Evolutionary conservation across 169 alveolate species (phyloP), one percentile per base, ranked within the genome.

Genomic region (Cryptosporidium sp.): DNA sequence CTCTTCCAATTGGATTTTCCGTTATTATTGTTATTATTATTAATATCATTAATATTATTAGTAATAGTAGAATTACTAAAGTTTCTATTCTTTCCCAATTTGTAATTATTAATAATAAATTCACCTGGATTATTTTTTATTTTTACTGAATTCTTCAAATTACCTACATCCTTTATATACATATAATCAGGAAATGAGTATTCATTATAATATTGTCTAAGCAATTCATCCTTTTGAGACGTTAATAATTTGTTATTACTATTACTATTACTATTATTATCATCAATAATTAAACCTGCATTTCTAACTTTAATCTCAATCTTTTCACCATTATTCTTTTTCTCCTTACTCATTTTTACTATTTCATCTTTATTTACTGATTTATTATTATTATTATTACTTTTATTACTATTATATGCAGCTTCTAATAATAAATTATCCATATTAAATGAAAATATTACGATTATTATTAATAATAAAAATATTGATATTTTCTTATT

Each of bases 181-280:
- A 65, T 3, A 65, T 65, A 65, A 65, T 65, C 72, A 31, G 72
- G 72, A 65, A 65, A 65, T 65, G 72, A 65, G 5, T 65, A 65
- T n/a, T 65, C 72, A 65, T 37, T 65, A 33, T 65, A 65, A 26
- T 56, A 56, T 65, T 65, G 72, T 33, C 23, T 65, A 16, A 33
- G 52, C 8, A 65, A 33, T n/a, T 65, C 72, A 65, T 65, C 51
- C 52, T 65, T 65, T 33, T 26, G 53, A 7, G 72, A 37, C 9
- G 29, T n/a, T 29, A 33, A 29, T 26, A 56, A 21, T 52, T 65
- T 37, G 26, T 37, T 37, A 65, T 37, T 65, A 37, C 23, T 33
- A 26, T 37, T 65, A 37, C 23, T 33, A 26, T 56, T 65, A 18
- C 1, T 33, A 26, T 56, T 56, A 26, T 21, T 56, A 56, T 56